Evolutionary conservation across 257 asterid genomes (phyloP), one percentile per base, ranked within the genome.

Genomic region (Capsicum pubescens): DNA sequence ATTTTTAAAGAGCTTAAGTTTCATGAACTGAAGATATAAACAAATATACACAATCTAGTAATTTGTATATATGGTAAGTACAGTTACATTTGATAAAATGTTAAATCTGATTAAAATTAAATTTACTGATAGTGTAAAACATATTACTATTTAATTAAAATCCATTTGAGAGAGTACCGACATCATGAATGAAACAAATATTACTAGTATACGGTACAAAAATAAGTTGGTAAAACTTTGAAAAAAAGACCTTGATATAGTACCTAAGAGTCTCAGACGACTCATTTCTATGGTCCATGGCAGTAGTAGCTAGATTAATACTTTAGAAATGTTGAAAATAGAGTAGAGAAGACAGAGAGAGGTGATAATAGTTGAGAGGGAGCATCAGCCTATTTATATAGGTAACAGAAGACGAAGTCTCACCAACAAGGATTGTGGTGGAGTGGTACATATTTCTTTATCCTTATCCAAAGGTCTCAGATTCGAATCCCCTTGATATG

Each of bases 261-360:
- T 39, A 39, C 93, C 95, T 91, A 17, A 52, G 87, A 86, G 88
- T 89, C 79, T 90, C 92, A 6, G 90, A 90, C 84, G 92, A 82
- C 84, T 89, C 94, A 6, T 87, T 81, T 83, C 95, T 90, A 90
- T 81, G 87, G 42, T 88, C 97, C 97, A 93, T 93, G 90, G 80
- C 70, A 11, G 68, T 32, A 74, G 50, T 80, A 39, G 44, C 5
- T 2, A 83, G 17, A 26, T 26, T 19, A 50, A 15, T 74, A 19
- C 44, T 74, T 19, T 42, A 74, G 13, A 52, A 52, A 42, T 69
- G 42, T 76, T 76, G 81, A 50, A 26, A 52, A 54, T 15, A 19
- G 81, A 76, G 5, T 21, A 21, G 19, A 46, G 60, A 74, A 21
- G 46, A 32, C 46, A 50, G 46, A 15, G 46, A 50, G 46, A 52